These are phyloP conservation scores for Isatis tinctoria DNA, from an alignment of 345 rosid genomes.

Conservation along the genomic window DNA sequence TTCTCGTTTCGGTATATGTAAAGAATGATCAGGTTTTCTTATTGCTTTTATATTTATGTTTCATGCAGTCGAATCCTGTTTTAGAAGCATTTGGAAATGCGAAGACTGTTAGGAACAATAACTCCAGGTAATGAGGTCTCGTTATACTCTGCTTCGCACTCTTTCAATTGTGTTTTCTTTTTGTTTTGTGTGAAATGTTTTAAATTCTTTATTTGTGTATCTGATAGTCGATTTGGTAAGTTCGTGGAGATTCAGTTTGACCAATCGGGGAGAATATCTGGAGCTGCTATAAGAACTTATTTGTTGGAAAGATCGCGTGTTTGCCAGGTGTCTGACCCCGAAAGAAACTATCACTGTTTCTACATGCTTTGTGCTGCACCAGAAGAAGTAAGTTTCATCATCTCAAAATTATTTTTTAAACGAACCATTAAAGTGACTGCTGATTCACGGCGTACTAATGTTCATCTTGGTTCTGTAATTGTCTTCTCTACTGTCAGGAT, in stretches of 20 bases:
- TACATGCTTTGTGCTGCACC: slow-evolving; percentile 99
- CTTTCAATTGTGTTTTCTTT: background rate
- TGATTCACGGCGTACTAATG: background rate
- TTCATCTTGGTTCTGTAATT: background rate
- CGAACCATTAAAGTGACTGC: background rate
- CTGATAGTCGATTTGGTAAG: slow-evolving; percentile 94
- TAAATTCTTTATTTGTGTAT: background rate
- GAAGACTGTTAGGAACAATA: slow-evolving; percentile 94
- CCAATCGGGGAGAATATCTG: slow-evolving; percentile 78
- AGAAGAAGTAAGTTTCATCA: slow-evolving; percentile 54
- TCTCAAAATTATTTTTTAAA: background rate
- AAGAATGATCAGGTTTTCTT: background rate
- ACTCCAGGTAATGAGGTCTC: slow-evolving; percentile 67
- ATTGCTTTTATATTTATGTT: slow-evolving; percentile 14
- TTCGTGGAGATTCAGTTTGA: slow-evolving; percentile 99
- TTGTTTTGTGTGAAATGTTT: background rate
- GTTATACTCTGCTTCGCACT: background rate
- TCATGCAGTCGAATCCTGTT: slow-evolving; percentile 94
- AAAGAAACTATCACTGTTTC: slow-evolving; percentile 99
- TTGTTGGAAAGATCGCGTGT: slow-evolving; percentile 98
- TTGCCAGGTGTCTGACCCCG: slow-evolving; percentile 97
- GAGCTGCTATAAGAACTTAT: slow-evolving; percentile 98
- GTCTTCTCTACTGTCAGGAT: slow-evolving; percentile 51
- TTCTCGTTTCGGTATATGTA: background rate
- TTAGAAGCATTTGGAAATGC: slow-evolving; percentile 99